These are phyloP conservation scores for Lunasporangiospora selenospora DNA, from an alignment of 192 early-diverging fungal species.

Conservation along the genomic window DNA sequence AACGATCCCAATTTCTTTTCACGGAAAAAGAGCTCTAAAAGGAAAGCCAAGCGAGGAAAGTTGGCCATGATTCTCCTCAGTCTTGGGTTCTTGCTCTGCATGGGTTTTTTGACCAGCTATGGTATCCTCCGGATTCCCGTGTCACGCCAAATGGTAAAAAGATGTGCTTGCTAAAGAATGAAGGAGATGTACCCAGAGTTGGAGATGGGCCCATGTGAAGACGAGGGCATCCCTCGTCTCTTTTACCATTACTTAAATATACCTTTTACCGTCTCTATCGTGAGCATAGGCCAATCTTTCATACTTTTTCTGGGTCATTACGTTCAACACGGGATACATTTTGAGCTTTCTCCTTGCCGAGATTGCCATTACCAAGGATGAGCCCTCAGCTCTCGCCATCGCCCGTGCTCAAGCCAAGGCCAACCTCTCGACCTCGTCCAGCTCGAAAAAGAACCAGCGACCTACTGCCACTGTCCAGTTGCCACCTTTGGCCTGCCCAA, in stretches of 20 bases:
- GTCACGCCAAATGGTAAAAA: constrained; percentile 77
- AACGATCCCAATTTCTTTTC: constrained; percentile 48
- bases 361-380: constrained; percentile 29
- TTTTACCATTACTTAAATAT: constrained; percentile 3
- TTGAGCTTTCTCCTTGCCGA: constrained; percentile 68
- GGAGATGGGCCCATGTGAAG: no score
- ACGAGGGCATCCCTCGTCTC: no score
- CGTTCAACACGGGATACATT: constrained; percentile 72
- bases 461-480: constrained; percentile 48
- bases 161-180: no score
- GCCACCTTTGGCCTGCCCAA: constrained; percentile 56
- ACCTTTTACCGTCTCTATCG: no score
- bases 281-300: constrained; percentile 75
- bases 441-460: constrained; percentile 52
- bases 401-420: constrained; percentile 44
- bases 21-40: constrained; percentile 45
- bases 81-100: constrained; percentile 49
- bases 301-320: constrained; percentile 81
- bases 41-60: constrained; percentile 50
- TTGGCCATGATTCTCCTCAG: constrained; percentile 54
- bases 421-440: constrained; percentile 36
- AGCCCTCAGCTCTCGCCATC: constrained; percentile 29
- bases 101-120: constrained; percentile 54
- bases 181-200: no score
- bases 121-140: constrained; percentile 64